Base-by-base conservation (phyloP, 2,329 filamentous ascomycete genomes). In the Hyphodiscus sp. region DNA sequence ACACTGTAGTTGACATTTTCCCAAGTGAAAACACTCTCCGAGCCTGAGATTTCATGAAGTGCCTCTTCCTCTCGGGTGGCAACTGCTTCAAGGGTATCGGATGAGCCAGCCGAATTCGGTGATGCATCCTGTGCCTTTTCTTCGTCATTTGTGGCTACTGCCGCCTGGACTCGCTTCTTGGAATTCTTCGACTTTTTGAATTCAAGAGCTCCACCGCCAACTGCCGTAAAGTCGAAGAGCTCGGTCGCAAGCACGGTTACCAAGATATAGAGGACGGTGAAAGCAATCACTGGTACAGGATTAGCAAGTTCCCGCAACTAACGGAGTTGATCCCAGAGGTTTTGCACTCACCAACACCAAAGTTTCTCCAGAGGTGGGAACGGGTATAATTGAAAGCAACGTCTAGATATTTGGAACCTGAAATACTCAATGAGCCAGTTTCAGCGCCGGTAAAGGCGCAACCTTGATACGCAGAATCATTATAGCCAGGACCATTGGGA, bases 171-270 rank as follows among this genome's bases (percentile, higher is more conserved):
- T 50, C 75, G 72, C 51, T 80, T 70, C 71, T 82, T 83, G 1
- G 81, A 72, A 44, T 76, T 78, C 61, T 76, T 81, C n/a, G 78
- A 82, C 67, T 80, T 85, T 73, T 86, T 89, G 74, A 89, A 89
- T 20, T 88, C 72, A 41, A 89, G 67, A 1, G 84, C 85, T 49
- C 85, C 86, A n/a, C 83, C 84, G 6, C 82, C 86, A 16, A 73
- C 72, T 1, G 73, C 71, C 19, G 77, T 74, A 63, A 89, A 87
- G 16, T 77, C 78, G 61, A 91, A 76, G 1, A 80, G 61, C 63
- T 95, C 89, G 16, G 85, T 83, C 1, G 84, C 86, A 20, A 87
- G 60, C 5, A 86, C 78, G 0, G 88, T 92, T 29, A 92, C 70
- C 11, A 84, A 60, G 13, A 95, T 79, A 64, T 92, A 95, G 5